Evolutionary conservation across 2,329 filamentous ascomycete genomes (phyloP), one percentile per base, ranked within the genome.

Genomic region (Penicillium sp.): DNA sequence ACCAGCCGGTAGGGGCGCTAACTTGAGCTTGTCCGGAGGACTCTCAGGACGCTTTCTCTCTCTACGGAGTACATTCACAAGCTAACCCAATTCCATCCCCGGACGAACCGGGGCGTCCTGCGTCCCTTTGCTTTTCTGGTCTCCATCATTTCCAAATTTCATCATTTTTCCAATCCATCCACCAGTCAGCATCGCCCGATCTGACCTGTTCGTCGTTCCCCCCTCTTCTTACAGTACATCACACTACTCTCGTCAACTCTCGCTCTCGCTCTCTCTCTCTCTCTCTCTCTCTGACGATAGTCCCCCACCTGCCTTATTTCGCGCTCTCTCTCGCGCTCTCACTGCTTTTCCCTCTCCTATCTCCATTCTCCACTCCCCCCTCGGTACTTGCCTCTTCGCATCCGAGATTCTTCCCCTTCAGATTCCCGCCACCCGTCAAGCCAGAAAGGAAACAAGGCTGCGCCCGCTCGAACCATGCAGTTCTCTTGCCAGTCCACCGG

Each of bases 381-480:
- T 50, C 52, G 55, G 50, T 43, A 58, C 44, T 58, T 56, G 55
- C 27, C 10, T 33, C 36, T 55, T 53, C 52, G 37, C 57, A 59
- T 54, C 52, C 56, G 60, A 64, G 54, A 58, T 60, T 61, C 59
- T 49, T 56, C 53, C 53, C 50, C 47, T 54, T 46, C 55, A 57
- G 51, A 58, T 60, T 63, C 56, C 63, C 65, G 65, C 65, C 65
- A 67, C 65, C 61, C 60, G 56, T 60, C 56, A 60, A 62, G 56
- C 58, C 59, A 57, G 56, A 61, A 61, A 60, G 57, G 52, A 64
- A 64, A 60, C 62, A 60, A 54, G 55, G 49, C 60, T 60, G 58
- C 59, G 60, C 62, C 64, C 43, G 54, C 58, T 36, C 46, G 56
- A 63, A 59, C 51, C 61, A 65, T 63, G 59, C 57, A 36, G 54